Evolutionary conservation across 108 stramenopile species (phyloP), one percentile per base, ranked within the genome.

Genomic region (Nitzschia putrida): DNA sequence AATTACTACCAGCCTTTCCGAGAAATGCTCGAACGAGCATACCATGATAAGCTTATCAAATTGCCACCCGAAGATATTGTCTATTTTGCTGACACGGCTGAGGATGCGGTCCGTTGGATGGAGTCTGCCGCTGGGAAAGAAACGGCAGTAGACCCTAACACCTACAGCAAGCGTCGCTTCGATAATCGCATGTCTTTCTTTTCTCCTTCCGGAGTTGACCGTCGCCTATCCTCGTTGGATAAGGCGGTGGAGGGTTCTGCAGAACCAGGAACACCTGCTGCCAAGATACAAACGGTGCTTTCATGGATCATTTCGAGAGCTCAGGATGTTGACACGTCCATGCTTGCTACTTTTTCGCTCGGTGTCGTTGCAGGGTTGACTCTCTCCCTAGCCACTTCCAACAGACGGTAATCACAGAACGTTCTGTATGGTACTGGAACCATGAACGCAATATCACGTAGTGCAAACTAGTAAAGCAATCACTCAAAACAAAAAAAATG

Each of bases 1-100:
- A 86, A 86, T 10, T 95, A 89, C 54, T 95, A 95, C 68, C 85
- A 88, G 43, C 76, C 85, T 39, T 95, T 95, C 69, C 67, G 60
- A 63, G 61, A 78, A 20, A 90, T 91, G 76, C 66, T 95, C 22
- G 34, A 83, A 45, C 73, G 89, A 42, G 88, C 91, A 9, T 84
- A 86, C 44, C 64, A 80, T 3, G 91, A 95, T 51, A 53, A 83
- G 41, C 69, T 95, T 40, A 73, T 89, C 37, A 80, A 82, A 55
- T 61, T 80, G 34, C 54, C 66, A n/a, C 93, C 93, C 14, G 68
- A 78, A 3, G 85, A 89, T 24, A 85, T 94, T 63, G 74, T 94
- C n/a, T 87, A 89, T 64, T 94, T 94, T 78, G 88, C 81, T 12
- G 47, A 64, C 9, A 77, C 86, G 2, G 64, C 86, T 2, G 80